Percentiles rank a stretch among this genome's conserved stretches.
These are phyloP conservation scores for Phialocephala subalpina DNA, from an alignment of 2,329 filamentous ascomycete genomes.

Conservation along the genomic window DNA sequence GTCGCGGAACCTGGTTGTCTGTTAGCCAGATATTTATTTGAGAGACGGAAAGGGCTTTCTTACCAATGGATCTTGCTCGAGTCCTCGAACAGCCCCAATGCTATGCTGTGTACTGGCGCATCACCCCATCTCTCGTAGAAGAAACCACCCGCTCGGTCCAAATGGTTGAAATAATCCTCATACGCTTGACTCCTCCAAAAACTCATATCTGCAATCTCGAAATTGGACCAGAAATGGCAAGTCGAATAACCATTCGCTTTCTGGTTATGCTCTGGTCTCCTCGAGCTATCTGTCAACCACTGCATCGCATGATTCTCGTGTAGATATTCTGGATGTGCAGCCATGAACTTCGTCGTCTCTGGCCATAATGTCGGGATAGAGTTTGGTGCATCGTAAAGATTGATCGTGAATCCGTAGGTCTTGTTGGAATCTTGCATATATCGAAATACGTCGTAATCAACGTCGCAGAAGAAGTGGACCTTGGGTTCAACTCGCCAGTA, in stretches of 20 bases:
- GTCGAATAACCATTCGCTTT: constrained; percentile 94
- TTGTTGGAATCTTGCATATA: constrained; percentile 99
- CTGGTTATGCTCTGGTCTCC: constrained; percentile 80
- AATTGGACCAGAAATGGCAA: constrained; percentile 99
- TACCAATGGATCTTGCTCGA: constrained; percentile 92
- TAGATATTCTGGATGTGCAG: constrained; percentile 82
- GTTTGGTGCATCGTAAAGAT: constrained; percentile 89
- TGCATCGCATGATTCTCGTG: constrained; percentile 84
- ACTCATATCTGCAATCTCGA: constrained; percentile 91
- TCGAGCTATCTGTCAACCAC: constrained; percentile 83
- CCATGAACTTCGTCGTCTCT: constrained; percentile 91
- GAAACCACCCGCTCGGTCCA: constrained; percentile 94
- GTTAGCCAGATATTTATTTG: constrained; percentile 6
- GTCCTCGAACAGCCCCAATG: constrained; percentile 91
- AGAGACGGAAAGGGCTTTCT: constrained; percentile 41
- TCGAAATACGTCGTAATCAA: constrained; percentile 98
- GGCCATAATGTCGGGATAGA: constrained; percentile 92
- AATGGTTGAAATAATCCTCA: constrained; percentile 94
- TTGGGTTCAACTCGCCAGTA: constrained; percentile 99
- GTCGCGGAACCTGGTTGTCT: constrained; percentile 84
- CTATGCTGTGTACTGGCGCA: constrained; percentile 95
- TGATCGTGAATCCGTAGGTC: constrained; percentile 98
- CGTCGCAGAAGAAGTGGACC: constrained; percentile 98
- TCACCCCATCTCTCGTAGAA: constrained; percentile 99
- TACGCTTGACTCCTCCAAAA: constrained; percentile 94